Base-by-base conservation (phyloP, 495 filamentous ascomycete genomes). In the Penicillium ochrochloron region DNA sequence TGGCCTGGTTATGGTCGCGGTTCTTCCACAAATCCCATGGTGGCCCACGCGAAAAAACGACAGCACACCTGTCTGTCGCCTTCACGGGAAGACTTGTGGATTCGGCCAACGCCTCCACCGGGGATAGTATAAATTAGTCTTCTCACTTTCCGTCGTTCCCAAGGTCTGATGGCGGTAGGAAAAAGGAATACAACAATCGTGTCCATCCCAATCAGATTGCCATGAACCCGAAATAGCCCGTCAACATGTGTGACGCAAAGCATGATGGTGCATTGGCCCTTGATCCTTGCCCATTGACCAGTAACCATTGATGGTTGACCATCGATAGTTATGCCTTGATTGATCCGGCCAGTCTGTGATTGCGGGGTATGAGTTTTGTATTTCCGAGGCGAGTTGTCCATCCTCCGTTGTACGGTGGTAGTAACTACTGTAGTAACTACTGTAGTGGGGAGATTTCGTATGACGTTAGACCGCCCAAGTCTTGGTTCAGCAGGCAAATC, bases 31-130 rank as follows among this genome's bases (percentile, higher is more conserved):
- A 54, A 34, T 15, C 31, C 27, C 23, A 37, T 21, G 31, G 53
- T 37, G 53, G 53, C 53, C 53, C 53, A 56, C 53, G 53, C 53
- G 53, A 56, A 56, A 56, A 56, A 56, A 56, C 33, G 48, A 29
- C 29, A 25, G 21, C 21, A 8, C 25, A 14, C n/a, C 19, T 54
- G 21, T 4, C 44, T 10, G 44, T 48, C 19, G 10, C 42, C 19
- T 2, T n/a, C 7, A 21, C 42, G 21, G 19, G 10, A 25, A 23
- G 19, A 14, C 21, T 23, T 23, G 44, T 37, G 35, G 35, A 37
- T 37, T 37, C 12, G 35, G 11, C 35, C 35, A 14, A 10, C 35
- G 35, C 10, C 25, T 37, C 35, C 2, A 12, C 35, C 1, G 35
- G 2, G 7, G 35, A 14, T 37, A 37, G 35, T 37, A 37, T 37